phyloP scores from a whole-genome alignment of 352 stramenopile species.

The Phytophthora kernoviae region DNA sequence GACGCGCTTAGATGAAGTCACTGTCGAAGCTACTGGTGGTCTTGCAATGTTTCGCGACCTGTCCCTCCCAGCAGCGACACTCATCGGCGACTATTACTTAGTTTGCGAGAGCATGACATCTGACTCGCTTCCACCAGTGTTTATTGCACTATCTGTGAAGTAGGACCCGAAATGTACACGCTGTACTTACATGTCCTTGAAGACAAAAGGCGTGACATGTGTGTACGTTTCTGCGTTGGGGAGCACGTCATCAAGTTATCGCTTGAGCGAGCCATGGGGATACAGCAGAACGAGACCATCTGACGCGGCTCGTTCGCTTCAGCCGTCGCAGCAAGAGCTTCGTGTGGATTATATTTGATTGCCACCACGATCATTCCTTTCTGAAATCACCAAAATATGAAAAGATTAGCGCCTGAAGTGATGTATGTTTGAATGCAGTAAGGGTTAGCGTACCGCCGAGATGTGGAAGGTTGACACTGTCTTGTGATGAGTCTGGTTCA shows the following conservation, averaged over 20 bases:
- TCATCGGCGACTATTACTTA: slow-evolving; percentile 46
- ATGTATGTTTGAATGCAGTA: not conserved
- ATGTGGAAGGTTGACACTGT: slow-evolving; percentile 45
- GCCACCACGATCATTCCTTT: slow-evolving; percentile 81
- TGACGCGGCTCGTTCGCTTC: slow-evolving; percentile 25
- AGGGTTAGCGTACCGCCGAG: slow-evolving; percentile 46
- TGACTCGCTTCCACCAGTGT: slow-evolving; percentile 17
- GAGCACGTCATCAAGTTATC: slow-evolving; percentile 35
- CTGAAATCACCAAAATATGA: slow-evolving; percentile 24
- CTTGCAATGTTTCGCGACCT: slow-evolving; percentile 36
- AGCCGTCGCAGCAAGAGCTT: not conserved
- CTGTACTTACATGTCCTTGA: slow-evolving; percentile 32
- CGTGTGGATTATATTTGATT: slow-evolving; percentile 52
- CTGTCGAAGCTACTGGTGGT: slow-evolving; percentile 22
- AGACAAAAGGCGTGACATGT: slow-evolving; percentile 51
- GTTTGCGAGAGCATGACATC: slow-evolving; percentile 41
- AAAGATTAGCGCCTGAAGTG: not conserved
- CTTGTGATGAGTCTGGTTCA: slow-evolving; percentile 14
- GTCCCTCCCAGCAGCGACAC: slow-evolving; percentile 29
- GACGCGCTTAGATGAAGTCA: slow-evolving; percentile 22
- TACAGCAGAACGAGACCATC: slow-evolving; percentile 60
- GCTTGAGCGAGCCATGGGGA: slow-evolving; percentile 26
- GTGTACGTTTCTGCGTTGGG: slow-evolving; percentile 43
- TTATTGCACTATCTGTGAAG: slow-evolving; percentile 21
- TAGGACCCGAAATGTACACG: slow-evolving; percentile 2